Base-by-base conservation (phyloP, 352 stramenopile genomes). In the Pilasporangium apinafurcum region DNA sequence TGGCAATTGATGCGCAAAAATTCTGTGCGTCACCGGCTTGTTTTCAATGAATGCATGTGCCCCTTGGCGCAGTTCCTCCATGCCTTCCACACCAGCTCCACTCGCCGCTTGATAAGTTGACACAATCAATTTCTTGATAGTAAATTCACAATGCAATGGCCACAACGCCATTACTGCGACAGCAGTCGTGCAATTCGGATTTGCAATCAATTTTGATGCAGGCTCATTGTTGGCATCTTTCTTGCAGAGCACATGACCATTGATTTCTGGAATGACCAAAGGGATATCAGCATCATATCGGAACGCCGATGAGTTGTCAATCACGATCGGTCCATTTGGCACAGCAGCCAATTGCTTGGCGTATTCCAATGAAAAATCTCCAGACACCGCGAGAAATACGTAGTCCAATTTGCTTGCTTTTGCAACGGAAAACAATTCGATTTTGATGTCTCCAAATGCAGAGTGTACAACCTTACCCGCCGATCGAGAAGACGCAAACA, bases 221-320 rank as follows among this genome's bases (percentile, higher is more conserved):
- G 49, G 9, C 36, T 57, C 57, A 28, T 22, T 8, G 34, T 70
- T 37, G 18, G 43, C 56, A 18, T 47, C 70, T 68, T 71, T 90
- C 62, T 53, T 48, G 5, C 81, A 38, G 27, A 93, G 84, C 53
- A 85, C 68, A 28, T 92, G 65, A 39, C 88, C 90, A 56, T 98
- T 98, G 60, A 98, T 97, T 75, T 98, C 92, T 0, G 93, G 93
- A 49, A 98, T 92, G 27, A 98, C 86, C 8, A 98, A 66, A 35
- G 96, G 95, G 46, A 97, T 83, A 34, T 90, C 68, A 5, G 75
- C 49, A 56, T 95, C 62, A 50, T 96, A 96, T 14, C 96, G 87
- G 63, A 98, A 98, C 16, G 96, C 96, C 39, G 92, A 98, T 52
- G 92, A 98, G 76, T 99, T 99, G 68, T 99, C 96, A 65, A 99